Evolutionary conservation across 768 basidiomycete species (phyloP), one percentile per base, ranked within the genome.

Genomic region (Dacryopinax primogenitus): DNA sequence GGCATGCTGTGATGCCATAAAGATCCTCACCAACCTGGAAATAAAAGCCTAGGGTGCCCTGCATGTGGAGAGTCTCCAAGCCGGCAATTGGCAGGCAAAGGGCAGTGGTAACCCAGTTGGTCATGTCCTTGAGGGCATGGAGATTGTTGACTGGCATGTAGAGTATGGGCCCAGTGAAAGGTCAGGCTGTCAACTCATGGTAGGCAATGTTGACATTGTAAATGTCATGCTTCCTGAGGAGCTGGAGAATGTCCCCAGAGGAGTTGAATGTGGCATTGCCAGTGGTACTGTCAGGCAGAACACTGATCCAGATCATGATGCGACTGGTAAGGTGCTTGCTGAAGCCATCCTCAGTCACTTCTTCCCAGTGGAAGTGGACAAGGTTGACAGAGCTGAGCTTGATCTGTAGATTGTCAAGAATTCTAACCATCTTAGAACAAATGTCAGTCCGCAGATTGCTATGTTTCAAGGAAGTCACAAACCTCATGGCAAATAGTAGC

Each of bases 301-400:
- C 76, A 2, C 77, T 78, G 16, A 79, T 68, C 78, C 78, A 79
- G 63, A 78, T 74, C 7, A 76, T 76, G 70, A 68, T 67, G 66
- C 12, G 63, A 21, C 45, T 64, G 63, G 28, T 64, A 30, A 51
- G 45, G 30, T 11, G 18, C 26, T 64, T n/a, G 1, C 16, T 37
- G 16, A n/a, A 39, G 37, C 39, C 39, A 15, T 47, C 37, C 28
- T 51, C 63, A 18, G 12, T 18, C 18, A 62, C 45, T 21, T 64
- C 63, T 15, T 33, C n/a, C 63, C 63, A 64, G 21, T 21, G 12
- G 28, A 64, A 64, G 9, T 39, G 63, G 30, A 64, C 63, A 30
- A 64, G 41, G 39, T 64, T 39, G 63, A 64, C 37, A 47, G 63
- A 44, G 0, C 45, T 33, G 32, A 28, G 9, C 41, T 64, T 16